Percentiles rank a stretch among this genome's conserved stretches.
These are phyloP conservation scores for Talaromyces sp. DNA, from an alignment of 2,329 filamentous ascomycete genomes.

Conservation along the genomic window DNA sequence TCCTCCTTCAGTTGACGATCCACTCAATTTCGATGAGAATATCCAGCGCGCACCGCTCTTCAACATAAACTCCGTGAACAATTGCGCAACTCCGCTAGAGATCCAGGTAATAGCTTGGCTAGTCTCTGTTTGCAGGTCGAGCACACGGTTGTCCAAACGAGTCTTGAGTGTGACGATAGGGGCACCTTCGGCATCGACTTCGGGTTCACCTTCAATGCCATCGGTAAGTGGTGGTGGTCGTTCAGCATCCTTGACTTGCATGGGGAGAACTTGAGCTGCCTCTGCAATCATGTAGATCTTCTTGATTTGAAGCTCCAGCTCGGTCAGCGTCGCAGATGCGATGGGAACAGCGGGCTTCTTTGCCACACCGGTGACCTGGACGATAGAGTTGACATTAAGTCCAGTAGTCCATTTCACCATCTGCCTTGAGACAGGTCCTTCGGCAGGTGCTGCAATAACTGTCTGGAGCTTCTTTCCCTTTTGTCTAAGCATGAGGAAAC, in stretches of 20 bases:
- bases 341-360: slow-evolving; percentile 81
- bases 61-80: slow-evolving; percentile 78
- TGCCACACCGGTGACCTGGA: slow-evolving; percentile 74
- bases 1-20: slow-evolving; percentile 87
- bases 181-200: slow-evolving; percentile 51
- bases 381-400: slow-evolving; percentile 75
- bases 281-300: slow-evolving; percentile 76
- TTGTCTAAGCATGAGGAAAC: slow-evolving; percentile 80
- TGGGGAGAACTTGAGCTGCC: slow-evolving; percentile 58
- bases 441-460: slow-evolving; percentile 61
- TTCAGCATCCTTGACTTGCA: slow-evolving; percentile 57
- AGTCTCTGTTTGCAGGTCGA: slow-evolving; percentile 87
- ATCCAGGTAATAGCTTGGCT: slow-evolving; percentile 83
- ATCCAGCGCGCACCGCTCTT: slow-evolving; percentile 74
- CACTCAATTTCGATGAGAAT: slow-evolving; percentile 85
- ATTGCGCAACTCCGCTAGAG: slow-evolving; percentile 61
- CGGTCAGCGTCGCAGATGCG: slow-evolving; percentile 76
- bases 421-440: slow-evolving; percentile 63
- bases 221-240: slow-evolving; percentile 42
- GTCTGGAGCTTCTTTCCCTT: slow-evolving; percentile 79
- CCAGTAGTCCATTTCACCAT: slow-evolving; percentile 91
- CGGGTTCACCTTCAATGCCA: slow-evolving; percentile 42
- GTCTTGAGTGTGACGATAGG: slow-evolving; percentile 79
- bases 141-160: slow-evolving; percentile 83
- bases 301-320: slow-evolving; percentile 81